phyloP scores from a whole-genome alignment of 768 basidiomycete genomes.

The Amanita subjunquillea region DNA sequence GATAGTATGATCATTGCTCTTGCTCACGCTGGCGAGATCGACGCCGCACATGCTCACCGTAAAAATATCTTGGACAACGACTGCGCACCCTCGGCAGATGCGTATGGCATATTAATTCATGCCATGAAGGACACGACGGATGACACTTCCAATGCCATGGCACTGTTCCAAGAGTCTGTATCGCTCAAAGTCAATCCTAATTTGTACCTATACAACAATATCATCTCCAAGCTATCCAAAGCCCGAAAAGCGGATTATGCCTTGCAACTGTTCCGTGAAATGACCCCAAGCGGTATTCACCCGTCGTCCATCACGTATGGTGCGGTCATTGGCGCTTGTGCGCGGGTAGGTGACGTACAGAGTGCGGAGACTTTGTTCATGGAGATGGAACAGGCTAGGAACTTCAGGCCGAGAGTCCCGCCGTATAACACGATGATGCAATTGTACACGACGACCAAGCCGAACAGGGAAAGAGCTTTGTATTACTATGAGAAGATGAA shows the following conservation, averaged over 20 bases:
- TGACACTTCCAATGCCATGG: slow-evolving; percentile 80
- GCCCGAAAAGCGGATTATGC: slow-evolving; percentile 91
- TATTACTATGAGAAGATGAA: slow-evolving; percentile 64
- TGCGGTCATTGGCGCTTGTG: slow-evolving; percentile 88
- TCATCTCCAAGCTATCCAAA: slow-evolving; percentile 91
- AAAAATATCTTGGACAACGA: slow-evolving; percentile 68
- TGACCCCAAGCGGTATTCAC: slow-evolving; percentile 54
- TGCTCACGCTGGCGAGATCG: slow-evolving; percentile 72
- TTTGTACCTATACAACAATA: slow-evolving; percentile 90
- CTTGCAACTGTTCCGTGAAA: slow-evolving; percentile 76
- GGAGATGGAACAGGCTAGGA: slow-evolving; percentile 68
- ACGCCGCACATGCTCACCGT: slow-evolving; percentile 76
- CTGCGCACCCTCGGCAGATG: slow-evolving; percentile 73
- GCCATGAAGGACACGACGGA: slow-evolving; percentile 91
- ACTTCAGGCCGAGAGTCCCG: slow-evolving; percentile 84
- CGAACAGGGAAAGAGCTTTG: slow-evolving; percentile 68
- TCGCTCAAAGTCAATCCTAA: slow-evolving; percentile 63
- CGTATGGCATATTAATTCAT: slow-evolving; percentile 86
- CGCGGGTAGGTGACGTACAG: slow-evolving; percentile 78
- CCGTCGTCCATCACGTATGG: slow-evolving; percentile 92
- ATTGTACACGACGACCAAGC: slow-evolving; percentile 84
- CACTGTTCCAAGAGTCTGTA: slow-evolving; percentile 74
- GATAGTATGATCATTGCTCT: slow-evolving; percentile 83
- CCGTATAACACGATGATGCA: slow-evolving; percentile 99
- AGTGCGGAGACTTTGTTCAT: slow-evolving; percentile 76